These are phyloP conservation scores for Blastomyces silverae DNA, from an alignment of 2,329 filamentous ascomycete species.

Conservation along the genomic window DNA sequence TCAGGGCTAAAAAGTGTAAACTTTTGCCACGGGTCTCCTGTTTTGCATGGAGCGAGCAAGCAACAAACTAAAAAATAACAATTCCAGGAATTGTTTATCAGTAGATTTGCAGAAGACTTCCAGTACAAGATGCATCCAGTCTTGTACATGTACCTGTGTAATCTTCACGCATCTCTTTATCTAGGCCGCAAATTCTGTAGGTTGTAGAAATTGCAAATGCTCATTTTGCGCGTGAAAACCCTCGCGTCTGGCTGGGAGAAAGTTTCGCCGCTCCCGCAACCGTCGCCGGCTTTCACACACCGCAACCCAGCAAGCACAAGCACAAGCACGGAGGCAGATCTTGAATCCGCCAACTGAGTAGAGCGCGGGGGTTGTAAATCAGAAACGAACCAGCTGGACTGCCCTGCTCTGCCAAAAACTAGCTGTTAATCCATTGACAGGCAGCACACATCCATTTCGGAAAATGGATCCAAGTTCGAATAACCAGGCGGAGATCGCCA, in stretches of 20 bases:
- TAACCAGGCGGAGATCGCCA: neutral
- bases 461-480: constrained; percentile 8
- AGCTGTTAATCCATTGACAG: neutral
- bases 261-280: neutral
- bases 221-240: neutral
- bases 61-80: no score
- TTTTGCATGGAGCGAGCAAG: neutral
- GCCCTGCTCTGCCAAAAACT: neutral
- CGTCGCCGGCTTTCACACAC: neutral
- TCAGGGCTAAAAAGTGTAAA: neutral
- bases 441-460: neutral
- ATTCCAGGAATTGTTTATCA: no score
- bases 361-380: neutral
- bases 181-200: neutral
- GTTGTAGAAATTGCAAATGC: neutral
- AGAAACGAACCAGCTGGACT: neutral
- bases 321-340: neutral
- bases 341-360: neutral
- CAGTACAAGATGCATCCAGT: neutral
- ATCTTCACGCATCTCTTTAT: neutral
- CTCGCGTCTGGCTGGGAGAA: neutral
- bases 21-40: neutral
- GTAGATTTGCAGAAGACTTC: neutral
- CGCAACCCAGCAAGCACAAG: no score
- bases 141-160: neutral